Evolutionary conservation across 768 basidiomycete genomes (phyloP).

Genomic region (Paxillus ammoniavirescens): DNA sequence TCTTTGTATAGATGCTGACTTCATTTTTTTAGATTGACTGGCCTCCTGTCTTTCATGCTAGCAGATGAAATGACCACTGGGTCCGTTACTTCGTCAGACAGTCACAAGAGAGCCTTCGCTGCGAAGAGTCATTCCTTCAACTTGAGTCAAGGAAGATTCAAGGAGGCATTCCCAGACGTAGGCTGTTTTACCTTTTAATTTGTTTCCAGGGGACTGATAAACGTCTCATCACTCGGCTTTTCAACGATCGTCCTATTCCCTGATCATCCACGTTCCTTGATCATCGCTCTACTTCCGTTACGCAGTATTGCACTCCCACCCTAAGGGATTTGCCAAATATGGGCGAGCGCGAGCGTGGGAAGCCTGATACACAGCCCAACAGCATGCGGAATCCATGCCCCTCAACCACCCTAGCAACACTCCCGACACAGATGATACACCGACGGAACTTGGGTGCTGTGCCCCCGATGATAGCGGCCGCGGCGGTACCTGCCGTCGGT

Average conservation of each 20-base stretch:
- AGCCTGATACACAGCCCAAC: constrained; percentile 30
- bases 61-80: constrained; percentile 97
- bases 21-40: constrained; percentile 66
- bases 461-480: constrained; percentile 15
- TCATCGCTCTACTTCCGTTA: constrained; percentile 12
- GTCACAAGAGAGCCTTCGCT: constrained; percentile 78
- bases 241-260: constrained; percentile 17
- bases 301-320: constrained; percentile 66
- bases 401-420: constrained; percentile 22
- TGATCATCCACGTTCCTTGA: constrained; percentile 10
- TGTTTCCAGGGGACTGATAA: constrained; percentile 22
- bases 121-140: constrained; percentile 86
- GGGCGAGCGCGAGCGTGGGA: constrained; percentile 76
- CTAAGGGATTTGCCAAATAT: constrained; percentile 88
- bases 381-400: constrained; percentile 11
- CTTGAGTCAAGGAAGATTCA: constrained; percentile 72
- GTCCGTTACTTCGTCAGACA: constrained; percentile 75
- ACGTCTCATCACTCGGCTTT: constrained; percentile 14
- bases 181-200: constrained; percentile 30
- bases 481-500: constrained; percentile 2
- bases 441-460: constrained; percentile 20
- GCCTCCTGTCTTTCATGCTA: constrained; percentile 91
- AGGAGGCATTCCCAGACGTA: constrained; percentile 87
- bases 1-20: constrained; percentile 8
- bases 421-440: constrained; percentile 18